These are phyloP conservation scores for Aspergillus ostianus DNA, from an alignment of 495 filamentous ascomycete genomes.

Conservation along the genomic window DNA sequence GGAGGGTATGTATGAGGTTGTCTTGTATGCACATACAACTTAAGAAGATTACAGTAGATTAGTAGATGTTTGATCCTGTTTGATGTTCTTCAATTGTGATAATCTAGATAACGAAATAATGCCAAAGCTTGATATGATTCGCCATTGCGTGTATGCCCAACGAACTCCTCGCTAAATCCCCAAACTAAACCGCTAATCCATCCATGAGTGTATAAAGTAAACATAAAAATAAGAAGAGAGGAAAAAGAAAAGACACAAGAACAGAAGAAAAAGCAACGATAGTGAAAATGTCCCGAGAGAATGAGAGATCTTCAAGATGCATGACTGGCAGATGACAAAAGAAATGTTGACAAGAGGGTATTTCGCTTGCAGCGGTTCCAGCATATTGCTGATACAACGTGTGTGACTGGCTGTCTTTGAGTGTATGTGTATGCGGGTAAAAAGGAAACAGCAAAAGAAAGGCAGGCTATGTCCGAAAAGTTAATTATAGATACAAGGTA, in stretches of 20 bases:
- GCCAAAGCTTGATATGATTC: conserved; percentile 3
- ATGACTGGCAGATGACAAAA: conserved; percentile 5
- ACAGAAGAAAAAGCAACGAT: conserved; percentile 1
- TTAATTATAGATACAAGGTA: not conserved
- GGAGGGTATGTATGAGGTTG: too few relatives aligned
- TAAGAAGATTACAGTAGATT: too few relatives aligned
- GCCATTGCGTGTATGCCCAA: conserved; percentile 21
- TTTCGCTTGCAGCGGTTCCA: conserved; percentile 10
- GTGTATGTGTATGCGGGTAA: not conserved
- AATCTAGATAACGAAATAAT: not conserved
- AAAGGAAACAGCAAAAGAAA: conserved; percentile 6
- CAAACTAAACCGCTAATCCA: conserved; percentile 7
- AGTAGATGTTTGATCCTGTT: too few relatives aligned
- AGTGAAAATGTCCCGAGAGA: conserved; percentile 5
- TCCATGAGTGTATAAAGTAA: not conserved
- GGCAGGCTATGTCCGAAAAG: conserved; percentile 4
- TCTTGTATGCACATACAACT: too few relatives aligned
- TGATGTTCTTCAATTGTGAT: not conserved
- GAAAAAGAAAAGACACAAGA: not conserved
- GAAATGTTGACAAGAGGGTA: conserved; percentile 13
- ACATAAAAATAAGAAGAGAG: not conserved
- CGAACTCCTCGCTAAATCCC: conserved; percentile 21
- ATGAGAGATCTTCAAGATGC: conserved; percentile 7
- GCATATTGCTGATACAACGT: not conserved
- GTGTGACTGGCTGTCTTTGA: not conserved